These are phyloP conservation scores for Amanita rubescens DNA, from an alignment of 768 basidiomycete genomes.

Conservation along the genomic window DNA sequence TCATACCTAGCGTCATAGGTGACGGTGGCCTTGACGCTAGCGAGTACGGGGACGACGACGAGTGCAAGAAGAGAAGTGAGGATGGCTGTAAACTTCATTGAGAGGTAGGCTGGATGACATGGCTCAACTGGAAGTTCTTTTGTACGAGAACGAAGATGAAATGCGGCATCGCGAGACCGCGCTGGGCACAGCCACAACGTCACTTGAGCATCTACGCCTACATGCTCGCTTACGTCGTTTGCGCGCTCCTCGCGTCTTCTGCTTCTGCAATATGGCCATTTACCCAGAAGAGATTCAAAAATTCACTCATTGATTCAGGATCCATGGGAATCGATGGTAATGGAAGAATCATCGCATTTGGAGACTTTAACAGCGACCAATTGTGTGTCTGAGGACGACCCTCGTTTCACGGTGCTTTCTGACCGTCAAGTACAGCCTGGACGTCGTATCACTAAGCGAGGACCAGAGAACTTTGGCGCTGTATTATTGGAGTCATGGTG, in stretches of 20 bases:
- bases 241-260: conserved; percentile 4
- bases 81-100: conserved; percentile 20
- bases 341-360: conserved; percentile 78
- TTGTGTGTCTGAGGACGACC: conserved; percentile 49
- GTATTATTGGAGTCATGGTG: conserved; percentile 80
- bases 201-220: too few species aligned
- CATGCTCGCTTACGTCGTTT: neutral
- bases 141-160: neutral
- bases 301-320: conserved; percentile 75
- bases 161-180: neutral
- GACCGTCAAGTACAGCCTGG: conserved; percentile 44
- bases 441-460: conserved; percentile 67
- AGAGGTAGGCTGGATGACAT: neutral
- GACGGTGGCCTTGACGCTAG: conserved; percentile 7
- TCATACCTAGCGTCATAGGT: conserved; percentile 40
- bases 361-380: conserved; percentile 95
- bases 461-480: conserved; percentile 74
- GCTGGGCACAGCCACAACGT: neutral
- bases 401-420: neutral
- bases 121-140: neutral
- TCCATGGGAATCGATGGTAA: conserved; percentile 68
- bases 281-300: conserved; percentile 79
- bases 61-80: conserved; percentile 19
- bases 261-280: conserved; percentile 67
- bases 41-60: conserved; percentile 15